Conservation (phyloP, 768 basidiomycete species). For the Rhodotorula taiwanensis region DNA sequence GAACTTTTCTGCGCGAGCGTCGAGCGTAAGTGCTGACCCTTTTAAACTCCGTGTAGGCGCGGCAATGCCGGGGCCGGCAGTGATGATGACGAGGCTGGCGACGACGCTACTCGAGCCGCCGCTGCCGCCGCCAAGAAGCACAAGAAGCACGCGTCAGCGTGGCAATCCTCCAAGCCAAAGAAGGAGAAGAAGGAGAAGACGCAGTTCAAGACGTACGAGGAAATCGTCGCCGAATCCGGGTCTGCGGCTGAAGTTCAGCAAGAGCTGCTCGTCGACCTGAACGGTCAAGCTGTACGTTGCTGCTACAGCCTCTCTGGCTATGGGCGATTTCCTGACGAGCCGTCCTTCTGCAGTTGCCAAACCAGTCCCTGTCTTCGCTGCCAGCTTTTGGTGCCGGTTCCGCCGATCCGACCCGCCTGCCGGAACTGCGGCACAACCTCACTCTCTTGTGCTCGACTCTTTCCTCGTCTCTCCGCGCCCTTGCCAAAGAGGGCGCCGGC, state of each 20-base stretch:
- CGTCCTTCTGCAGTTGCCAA: slow-evolving; percentile 67
- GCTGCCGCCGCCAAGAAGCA: slow-evolving; percentile 1
- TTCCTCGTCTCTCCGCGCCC: slow-evolving; percentile 74
- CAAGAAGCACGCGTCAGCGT: slow-evolving; percentile 42
- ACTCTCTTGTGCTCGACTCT: slow-evolving; percentile 75
- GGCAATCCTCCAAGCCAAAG: slow-evolving; percentile 50
- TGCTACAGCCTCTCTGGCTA: background rate
- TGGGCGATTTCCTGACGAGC: background rate
- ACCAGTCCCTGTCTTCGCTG: slow-evolving; percentile 63
- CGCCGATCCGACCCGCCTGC: slow-evolving; percentile 77
- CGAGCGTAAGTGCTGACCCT: too few species aligned
- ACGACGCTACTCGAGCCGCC: slow-evolving; percentile 45
- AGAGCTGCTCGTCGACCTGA: slow-evolving; percentile 89
- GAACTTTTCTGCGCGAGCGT: too few species aligned
- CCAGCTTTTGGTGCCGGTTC: slow-evolving; percentile 55
- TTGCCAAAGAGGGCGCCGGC: slow-evolving; percentile 80
- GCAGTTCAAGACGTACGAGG: slow-evolving; percentile 94
- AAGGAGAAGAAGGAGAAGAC: slow-evolving; percentile 68
- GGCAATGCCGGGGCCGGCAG: slow-evolving; percentile 44
- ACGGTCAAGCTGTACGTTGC: slow-evolving; percentile 78
- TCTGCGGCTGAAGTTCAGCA: slow-evolving; percentile 50
- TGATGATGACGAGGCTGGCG: slow-evolving; percentile 60
- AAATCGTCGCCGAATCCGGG: slow-evolving; percentile 83
- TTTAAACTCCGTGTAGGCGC: slow-evolving; percentile 49
- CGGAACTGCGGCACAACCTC: slow-evolving; percentile 94